Evolutionary conservation across 2,329 filamentous ascomycete species (phyloP).

Genomic region (Aspergillus neoniger): DNA sequence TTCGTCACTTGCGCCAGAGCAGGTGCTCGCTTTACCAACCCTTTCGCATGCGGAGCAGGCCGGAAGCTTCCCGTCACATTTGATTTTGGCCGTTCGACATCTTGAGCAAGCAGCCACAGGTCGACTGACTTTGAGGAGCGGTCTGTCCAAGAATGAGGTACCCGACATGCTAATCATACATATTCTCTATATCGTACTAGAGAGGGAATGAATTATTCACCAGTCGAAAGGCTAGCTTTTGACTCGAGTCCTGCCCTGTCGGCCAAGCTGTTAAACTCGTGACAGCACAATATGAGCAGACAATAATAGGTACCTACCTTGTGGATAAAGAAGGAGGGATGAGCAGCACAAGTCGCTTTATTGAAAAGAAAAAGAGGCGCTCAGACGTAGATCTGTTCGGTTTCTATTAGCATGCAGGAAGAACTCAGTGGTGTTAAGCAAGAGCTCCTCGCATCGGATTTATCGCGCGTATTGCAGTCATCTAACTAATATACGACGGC

Average conservation of each 20-base stretch:
- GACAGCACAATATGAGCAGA: background rate
- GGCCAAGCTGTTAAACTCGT: background rate
- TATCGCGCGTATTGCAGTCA: no score
- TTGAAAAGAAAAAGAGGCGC: no score
- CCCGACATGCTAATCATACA: conserved; percentile 35
- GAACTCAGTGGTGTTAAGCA: background rate
- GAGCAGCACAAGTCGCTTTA: background rate
- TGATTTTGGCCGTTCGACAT: conserved; percentile 91
- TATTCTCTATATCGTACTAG: conserved; percentile 17
- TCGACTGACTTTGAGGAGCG: conserved; percentile 63
- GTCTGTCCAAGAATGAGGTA: conserved; percentile 41
- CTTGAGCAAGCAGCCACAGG: conserved; percentile 78
- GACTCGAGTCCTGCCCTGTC: background rate
- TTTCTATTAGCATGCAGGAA: background rate
- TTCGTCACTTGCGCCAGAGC: conserved; percentile 92
- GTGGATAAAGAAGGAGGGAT: background rate
- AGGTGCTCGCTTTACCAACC: conserved; percentile 80
- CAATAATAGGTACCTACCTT: background rate
- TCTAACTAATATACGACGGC: no score
- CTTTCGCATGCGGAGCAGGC: conserved; percentile 95
- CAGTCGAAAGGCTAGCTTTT: background rate
- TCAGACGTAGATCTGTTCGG: background rate
- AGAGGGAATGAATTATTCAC: background rate
- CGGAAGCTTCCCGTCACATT: conserved; percentile 95
- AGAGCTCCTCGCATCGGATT: background rate